Conservation (phyloP, 805 yeast species). For the Kuraishia capsulata region DNA sequence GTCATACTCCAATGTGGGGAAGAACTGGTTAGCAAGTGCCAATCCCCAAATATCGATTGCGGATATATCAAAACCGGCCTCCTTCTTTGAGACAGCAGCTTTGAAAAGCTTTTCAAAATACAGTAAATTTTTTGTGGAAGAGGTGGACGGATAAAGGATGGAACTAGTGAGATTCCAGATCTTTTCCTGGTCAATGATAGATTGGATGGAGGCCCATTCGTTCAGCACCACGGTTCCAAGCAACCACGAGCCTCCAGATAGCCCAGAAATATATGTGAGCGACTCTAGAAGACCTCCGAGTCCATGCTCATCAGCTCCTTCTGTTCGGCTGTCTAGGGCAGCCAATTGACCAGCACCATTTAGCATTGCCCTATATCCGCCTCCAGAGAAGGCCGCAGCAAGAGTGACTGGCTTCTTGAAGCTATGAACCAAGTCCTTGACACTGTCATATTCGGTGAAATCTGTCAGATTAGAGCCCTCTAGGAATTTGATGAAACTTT, state of each 20-base stretch:
- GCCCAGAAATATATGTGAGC: conserved; percentile 62
- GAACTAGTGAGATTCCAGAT: conserved; percentile 39
- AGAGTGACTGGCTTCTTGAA: not conserved
- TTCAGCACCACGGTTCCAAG: conserved; percentile 60
- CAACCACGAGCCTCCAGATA: conserved; percentile 83
- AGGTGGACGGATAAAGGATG: not conserved
- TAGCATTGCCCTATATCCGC: conserved; percentile 87
- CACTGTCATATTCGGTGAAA: not conserved
- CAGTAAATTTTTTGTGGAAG: not conserved
- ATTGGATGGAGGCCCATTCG: conserved; percentile 64
- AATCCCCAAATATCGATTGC: conserved; percentile 68
- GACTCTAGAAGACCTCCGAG: conserved; percentile 69
- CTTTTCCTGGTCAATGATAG: conserved; percentile 34
- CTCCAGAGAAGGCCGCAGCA: conserved; percentile 68
- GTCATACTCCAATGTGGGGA: conserved; percentile 20
- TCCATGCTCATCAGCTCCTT: conserved; percentile 38
- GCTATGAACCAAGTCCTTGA: not conserved
- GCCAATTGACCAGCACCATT: conserved; percentile 77
- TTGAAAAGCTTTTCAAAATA: conserved; percentile 26
- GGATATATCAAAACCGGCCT: conserved; percentile 52
- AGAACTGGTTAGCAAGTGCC: conserved; percentile 51
- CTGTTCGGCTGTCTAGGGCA: conserved; percentile 69
- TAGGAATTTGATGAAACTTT: not conserved
- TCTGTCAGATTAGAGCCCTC: not conserved
- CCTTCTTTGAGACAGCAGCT: conserved; percentile 33